Evolutionary conservation across 140 eudicot species (phyloP).

Genomic region (Oenanthe javanica): DNA sequence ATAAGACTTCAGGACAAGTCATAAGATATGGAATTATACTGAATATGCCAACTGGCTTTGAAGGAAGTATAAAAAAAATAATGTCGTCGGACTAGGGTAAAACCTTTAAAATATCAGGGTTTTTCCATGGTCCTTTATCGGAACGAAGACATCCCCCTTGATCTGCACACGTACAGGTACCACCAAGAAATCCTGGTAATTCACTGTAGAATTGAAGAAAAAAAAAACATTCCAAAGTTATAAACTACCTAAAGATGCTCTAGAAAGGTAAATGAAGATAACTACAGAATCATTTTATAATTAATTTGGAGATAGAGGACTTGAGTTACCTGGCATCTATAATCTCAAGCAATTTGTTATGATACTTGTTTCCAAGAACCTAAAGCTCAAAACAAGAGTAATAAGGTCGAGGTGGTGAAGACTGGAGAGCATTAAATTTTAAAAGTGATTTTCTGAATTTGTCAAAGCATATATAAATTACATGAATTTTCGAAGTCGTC

Average conservation of each 20-base stretch:
- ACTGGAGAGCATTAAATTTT: too few relatives aligned
- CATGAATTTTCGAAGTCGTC: constrained; percentile 12
- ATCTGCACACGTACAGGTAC: constrained; percentile 81
- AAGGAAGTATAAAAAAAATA: not conserved
- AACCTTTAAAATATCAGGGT: constrained; percentile 84
- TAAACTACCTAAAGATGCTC: not conserved
- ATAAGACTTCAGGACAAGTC: constrained; percentile 2
- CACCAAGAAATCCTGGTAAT: constrained; percentile 68
- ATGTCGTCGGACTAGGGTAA: not conserved
- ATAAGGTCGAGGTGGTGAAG: not conserved
- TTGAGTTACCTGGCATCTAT: constrained; percentile 3
- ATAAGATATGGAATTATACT: not conserved
- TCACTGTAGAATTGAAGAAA: constrained; percentile 1
- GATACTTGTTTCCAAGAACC: constrained; percentile 17
- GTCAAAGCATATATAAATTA: not conserved
- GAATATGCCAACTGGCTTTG: not conserved
- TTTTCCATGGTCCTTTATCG: constrained; percentile 93
- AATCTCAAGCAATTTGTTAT: constrained; percentile 11
- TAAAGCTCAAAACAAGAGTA: not conserved
- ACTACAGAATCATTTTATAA: not conserved
- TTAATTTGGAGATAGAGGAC: not conserved
- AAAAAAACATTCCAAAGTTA: not conserved
- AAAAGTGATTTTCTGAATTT: not conserved
- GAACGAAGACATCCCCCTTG: constrained; percentile 85
- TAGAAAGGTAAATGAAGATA: not conserved